These are phyloP conservation scores for Coniosporium apollinis DNA, from an alignment of 495 filamentous ascomycete species.

Conservation along the genomic window DNA sequence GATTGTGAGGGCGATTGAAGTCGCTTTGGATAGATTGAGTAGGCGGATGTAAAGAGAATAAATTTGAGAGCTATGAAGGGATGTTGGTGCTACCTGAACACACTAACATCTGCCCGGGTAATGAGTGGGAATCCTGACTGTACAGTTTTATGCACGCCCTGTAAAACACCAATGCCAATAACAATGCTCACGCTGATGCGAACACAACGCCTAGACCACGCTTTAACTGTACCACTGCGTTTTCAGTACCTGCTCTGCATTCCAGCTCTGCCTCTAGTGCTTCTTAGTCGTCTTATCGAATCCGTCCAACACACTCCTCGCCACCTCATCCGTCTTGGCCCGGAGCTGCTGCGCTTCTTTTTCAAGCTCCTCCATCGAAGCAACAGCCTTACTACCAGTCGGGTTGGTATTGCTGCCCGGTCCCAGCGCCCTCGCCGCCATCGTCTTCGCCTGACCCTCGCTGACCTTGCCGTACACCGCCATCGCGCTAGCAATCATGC, in stretches of 20 bases:
- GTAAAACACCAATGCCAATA: too few species aligned
- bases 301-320: slow-evolving; percentile 14
- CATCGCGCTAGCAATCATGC: slow-evolving; percentile 95
- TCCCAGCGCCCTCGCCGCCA: slow-evolving; percentile 33
- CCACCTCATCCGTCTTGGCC: slow-evolving; percentile 13
- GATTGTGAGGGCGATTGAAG: slow-evolving; percentile 25
- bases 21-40: not conserved
- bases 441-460: slow-evolving; percentile 55
- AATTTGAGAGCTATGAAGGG: too few species aligned
- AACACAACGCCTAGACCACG: too few species aligned
- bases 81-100: too few species aligned
- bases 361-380: slow-evolving; percentile 9
- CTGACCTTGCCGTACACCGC: slow-evolving; percentile 90
- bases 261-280: slow-evolving; percentile 11
- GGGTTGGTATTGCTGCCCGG: slow-evolving; percentile 1
- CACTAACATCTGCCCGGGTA: too few species aligned
- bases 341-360: slow-evolving; percentile 21
- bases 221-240: too few species aligned
- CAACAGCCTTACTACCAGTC: slow-evolving; percentile 3
- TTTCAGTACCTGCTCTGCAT: too few species aligned
- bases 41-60: not conserved
- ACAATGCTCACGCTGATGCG: too few species aligned
- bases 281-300: slow-evolving; percentile 13
- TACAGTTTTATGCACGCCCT: too few species aligned
- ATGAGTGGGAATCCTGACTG: too few species aligned